phyloP scores from a whole-genome alignment of 768 basidiomycete species.

The Mycena vulgaris region DNA sequence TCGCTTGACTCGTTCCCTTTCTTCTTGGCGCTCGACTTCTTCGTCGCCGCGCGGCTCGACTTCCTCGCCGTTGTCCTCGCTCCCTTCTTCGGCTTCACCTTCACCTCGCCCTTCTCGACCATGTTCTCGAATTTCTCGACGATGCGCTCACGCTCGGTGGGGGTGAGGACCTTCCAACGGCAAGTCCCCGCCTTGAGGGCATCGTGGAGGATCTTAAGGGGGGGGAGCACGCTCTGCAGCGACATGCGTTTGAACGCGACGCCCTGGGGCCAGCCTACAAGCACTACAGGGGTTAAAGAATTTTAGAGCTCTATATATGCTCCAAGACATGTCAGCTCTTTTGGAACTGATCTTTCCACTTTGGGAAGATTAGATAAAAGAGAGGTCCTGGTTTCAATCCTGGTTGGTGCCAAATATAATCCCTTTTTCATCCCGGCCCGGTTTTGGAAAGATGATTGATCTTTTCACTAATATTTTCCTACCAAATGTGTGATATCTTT shows the following conservation, averaged over 20 bases:
- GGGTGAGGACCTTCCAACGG: constrained; percentile 1
- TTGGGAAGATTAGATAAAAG: too few species aligned
- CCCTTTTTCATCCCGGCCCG: too few species aligned
- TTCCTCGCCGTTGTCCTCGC: not conserved
- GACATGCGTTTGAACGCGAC: constrained; percentile 6
- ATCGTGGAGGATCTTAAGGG: not conserved
- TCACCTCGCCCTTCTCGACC: not conserved
- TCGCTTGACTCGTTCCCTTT: not conserved
- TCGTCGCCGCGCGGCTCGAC: not conserved
- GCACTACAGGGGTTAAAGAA: too few species aligned
- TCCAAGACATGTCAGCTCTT: too few species aligned
- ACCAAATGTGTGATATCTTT: too few species aligned
- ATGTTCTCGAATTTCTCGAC: constrained; percentile 6
- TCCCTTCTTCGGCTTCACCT: not conserved
- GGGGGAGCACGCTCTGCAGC: constrained; percentile 1
- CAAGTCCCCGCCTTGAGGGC: constrained; percentile 10
- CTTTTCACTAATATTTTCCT: too few species aligned
- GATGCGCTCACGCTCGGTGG: too few species aligned
- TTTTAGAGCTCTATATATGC: too few species aligned
- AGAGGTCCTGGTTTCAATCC: too few species aligned
- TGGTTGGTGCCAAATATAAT: too few species aligned
- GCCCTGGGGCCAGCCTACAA: constrained; percentile 10
- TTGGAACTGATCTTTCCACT: too few species aligned
- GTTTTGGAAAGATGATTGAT: too few species aligned
- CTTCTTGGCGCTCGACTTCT: not conserved